Conservation (phyloP, 495 filamentous ascomycete species). For the Penicillium crystallinum region DNA sequence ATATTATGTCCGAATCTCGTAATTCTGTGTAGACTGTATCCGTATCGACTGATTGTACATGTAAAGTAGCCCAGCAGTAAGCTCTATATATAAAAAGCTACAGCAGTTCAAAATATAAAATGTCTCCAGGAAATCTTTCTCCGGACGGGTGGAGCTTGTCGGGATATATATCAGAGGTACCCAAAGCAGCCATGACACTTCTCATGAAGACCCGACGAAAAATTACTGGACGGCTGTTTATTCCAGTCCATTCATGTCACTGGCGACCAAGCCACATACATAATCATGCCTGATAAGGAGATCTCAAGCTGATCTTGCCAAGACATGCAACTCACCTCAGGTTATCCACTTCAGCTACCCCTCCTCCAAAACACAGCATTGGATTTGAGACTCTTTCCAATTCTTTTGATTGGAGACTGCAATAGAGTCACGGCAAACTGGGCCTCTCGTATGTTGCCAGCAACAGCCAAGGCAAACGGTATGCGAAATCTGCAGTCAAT, state of each 20-base stretch:
- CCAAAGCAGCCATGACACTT: background rate
- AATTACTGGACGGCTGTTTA: background rate
- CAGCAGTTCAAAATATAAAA: background rate
- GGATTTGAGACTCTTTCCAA: background rate
- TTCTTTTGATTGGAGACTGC: slow-evolving; percentile 4
- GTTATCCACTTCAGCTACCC: slow-evolving; percentile 18
- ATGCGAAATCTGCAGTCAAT: slow-evolving; percentile 3
- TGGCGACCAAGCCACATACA: slow-evolving; percentile 1
- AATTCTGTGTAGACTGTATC: background rate
- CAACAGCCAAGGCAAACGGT: background rate
- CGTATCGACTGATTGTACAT: background rate
- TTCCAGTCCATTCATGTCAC: background rate
- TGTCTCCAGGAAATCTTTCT: background rate
- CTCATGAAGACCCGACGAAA: background rate
- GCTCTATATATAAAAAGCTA: background rate
- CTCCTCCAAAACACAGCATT: slow-evolving; percentile 1
- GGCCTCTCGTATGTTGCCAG: too few relatives aligned
- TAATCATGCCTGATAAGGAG: background rate
- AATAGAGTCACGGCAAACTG: background rate
- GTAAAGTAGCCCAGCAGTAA: background rate
- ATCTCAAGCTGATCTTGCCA: slow-evolving; percentile 7
- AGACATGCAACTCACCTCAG: slow-evolving; percentile 15
- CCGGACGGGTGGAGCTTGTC: background rate
- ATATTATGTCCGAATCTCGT: background rate
- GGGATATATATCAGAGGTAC: background rate